A percentile compares a stretch with the other conserved stretches of the same genome.
These are phyloP conservation scores for Kluyveromyces marxianus DNA, from an alignment of 1,139 yeast species.

Conservation along the genomic window DNA sequence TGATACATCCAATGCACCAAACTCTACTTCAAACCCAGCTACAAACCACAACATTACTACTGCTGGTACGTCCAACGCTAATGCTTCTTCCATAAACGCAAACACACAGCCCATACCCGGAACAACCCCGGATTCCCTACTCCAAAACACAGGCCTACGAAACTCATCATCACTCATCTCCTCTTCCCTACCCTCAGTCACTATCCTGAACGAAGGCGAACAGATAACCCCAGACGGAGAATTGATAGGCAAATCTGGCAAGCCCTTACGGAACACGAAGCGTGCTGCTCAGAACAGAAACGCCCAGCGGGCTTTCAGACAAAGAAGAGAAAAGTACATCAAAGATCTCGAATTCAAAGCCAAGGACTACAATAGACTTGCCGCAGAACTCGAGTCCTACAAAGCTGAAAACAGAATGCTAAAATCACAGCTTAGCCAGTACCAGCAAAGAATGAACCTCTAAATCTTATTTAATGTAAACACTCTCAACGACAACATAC, in stretches of 20 bases:
- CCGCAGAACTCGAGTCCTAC: slow-evolving; percentile 55
- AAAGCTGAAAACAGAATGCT: slow-evolving; percentile 63
- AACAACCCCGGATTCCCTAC: slow-evolving; percentile 5
- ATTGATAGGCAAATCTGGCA: slow-evolving; percentile 32
- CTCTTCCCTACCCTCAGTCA: slow-evolving; percentile 6
- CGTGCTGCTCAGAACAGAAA: slow-evolving; percentile 85
- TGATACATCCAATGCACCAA: too few species aligned
- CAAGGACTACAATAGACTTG: slow-evolving; percentile 49
- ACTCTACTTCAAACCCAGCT: not conserved
- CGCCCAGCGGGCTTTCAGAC: slow-evolving; percentile 84
- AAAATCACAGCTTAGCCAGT: slow-evolving; percentile 44
- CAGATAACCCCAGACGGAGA: slow-evolving; percentile 18
- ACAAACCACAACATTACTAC: not conserved
- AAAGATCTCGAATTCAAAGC: slow-evolving; percentile 71
- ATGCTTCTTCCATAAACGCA: not conserved
- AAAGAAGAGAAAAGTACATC: slow-evolving; percentile 68
- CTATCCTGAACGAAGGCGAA: slow-evolving; percentile 15
- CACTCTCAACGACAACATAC: too few species aligned
- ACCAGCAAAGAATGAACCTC: slow-evolving; percentile 9
- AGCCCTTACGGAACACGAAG: slow-evolving; percentile 56
- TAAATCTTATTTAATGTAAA: not conserved
- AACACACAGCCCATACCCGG: not conserved
- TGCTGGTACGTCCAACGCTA: not conserved
- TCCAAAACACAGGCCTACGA: not conserved
- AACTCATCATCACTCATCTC: slow-evolving; percentile 4